Percentiles rank a stretch among this genome's conserved stretches.
These are phyloP conservation scores for Auricularia sp. DNA, from an alignment of 768 basidiomycete genomes.

Conservation along the genomic window DNA sequence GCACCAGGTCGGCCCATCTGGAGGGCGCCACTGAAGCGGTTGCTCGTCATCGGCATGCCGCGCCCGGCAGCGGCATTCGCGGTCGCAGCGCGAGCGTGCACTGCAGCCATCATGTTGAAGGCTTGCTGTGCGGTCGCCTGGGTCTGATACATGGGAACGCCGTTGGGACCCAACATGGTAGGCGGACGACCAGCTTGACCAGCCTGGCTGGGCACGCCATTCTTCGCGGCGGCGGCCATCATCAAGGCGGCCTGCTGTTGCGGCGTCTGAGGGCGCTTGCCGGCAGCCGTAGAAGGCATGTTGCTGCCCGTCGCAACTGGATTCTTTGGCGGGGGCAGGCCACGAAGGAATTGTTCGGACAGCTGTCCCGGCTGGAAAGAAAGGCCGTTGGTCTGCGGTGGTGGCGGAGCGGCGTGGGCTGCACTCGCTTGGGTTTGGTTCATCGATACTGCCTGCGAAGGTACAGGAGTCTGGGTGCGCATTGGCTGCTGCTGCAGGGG, in stretches of 20 bases:
- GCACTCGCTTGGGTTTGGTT: background rate
- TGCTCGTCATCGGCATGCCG: background rate
- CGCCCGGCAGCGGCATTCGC: background rate
- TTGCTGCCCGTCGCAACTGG: background rate
- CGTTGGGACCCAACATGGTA: background rate
- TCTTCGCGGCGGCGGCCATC: background rate
- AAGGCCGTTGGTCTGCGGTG: background rate
- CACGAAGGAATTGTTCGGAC: background rate
- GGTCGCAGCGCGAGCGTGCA: background rate
- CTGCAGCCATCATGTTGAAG: background rate
- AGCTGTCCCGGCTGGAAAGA: background rate
- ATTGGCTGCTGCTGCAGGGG: background rate
- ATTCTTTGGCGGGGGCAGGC: background rate
- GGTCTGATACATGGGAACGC: too few species aligned
- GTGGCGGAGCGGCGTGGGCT: background rate
- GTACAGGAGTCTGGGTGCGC: background rate
- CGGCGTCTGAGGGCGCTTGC: background rate
- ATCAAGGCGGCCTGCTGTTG: background rate
- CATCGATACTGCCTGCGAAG: background rate
- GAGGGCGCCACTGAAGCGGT: background rate
- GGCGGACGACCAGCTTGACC: background rate
- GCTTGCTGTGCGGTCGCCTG: too few species aligned
- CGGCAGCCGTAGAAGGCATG: background rate
- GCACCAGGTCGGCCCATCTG: background rate
- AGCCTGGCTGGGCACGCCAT: background rate